Percentiles rank a stretch among this genome's conserved stretches.
Conservation (phyloP, 1,139 yeast genomes). For the Meyerozyma elateridarum region DNA sequence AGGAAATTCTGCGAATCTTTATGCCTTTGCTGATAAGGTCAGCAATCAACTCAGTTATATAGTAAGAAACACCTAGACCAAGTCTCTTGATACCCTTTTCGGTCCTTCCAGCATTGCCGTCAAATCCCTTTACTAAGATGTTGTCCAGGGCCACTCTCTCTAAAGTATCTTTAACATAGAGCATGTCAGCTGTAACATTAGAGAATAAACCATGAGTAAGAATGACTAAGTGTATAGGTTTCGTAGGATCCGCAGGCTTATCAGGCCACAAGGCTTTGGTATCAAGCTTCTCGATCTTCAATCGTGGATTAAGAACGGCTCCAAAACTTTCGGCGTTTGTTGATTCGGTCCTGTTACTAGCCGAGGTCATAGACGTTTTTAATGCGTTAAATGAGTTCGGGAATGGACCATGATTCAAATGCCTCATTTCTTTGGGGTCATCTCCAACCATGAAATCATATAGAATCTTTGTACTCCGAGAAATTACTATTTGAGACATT, state of each 20-base stretch:
- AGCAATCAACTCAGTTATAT: constrained; percentile 13
- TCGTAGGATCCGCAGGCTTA: constrained; percentile 11
- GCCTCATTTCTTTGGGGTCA: constrained; percentile 29
- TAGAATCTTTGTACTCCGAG: constrained; percentile 14
- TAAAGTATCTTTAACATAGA: constrained; percentile 20
- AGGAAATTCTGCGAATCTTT: constrained; percentile 16
- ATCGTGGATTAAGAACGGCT: constrained; percentile 10
- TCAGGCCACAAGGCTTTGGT: constrained; percentile 20
- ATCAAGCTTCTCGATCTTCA: constrained; percentile 12
- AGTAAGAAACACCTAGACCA: constrained; percentile 16
- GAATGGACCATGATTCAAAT: constrained; percentile 24
- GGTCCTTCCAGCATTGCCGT: constrained; percentile 23
- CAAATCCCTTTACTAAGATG: constrained; percentile 19
- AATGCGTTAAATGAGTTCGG: constrained; percentile 17
- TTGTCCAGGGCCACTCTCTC: constrained; percentile 14
- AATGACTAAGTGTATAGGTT: constrained; percentile 19
- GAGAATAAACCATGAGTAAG: constrained; percentile 23
- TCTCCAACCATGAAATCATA: constrained; percentile 23
- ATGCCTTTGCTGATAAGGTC: constrained; percentile 8
- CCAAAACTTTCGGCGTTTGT: constrained; percentile 7
- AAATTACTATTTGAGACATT: constrained; percentile 20
- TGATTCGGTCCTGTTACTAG: neutral
- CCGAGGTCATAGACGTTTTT: constrained; percentile 4
- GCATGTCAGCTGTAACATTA: constrained; percentile 24
- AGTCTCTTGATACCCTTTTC: constrained; percentile 21